These are phyloP conservation scores for Alternaria brassicae DNA, from an alignment of 2,329 filamentous ascomycete genomes.

Conservation along the genomic window DNA sequence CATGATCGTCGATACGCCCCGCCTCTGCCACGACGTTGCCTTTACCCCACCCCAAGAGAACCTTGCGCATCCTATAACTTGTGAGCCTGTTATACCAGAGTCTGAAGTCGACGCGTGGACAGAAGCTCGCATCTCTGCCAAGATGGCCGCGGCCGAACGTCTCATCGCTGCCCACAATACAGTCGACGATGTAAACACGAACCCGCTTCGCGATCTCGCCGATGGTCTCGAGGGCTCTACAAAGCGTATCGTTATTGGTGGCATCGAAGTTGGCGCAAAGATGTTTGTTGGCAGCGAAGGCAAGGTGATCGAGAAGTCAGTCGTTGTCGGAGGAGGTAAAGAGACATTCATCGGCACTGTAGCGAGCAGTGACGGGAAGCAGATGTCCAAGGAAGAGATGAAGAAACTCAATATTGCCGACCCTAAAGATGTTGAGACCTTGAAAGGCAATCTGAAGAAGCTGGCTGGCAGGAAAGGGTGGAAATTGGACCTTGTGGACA, in stretches of 20 bases:
- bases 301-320: conserved; percentile 62
- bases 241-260: conserved; percentile 60
- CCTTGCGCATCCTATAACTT: conserved; percentile 77
- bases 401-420: conserved; percentile 69
- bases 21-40: conserved; percentile 84
- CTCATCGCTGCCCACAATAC: conserved; percentile 30
- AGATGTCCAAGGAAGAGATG: conserved; percentile 71
- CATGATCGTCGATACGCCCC: conserved; percentile 90
- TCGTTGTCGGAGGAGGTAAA: conserved; percentile 59
- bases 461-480: conserved; percentile 75
- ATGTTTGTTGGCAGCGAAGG: conserved; percentile 63
- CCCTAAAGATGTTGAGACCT: conserved; percentile 70
- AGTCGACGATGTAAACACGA: conserved; percentile 32
- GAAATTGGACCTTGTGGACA: conserved; percentile 81
- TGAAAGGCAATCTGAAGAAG: conserved; percentile 72
- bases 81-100: conserved; percentile 71
- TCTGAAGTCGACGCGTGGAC: conserved; percentile 60
- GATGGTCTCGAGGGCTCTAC: conserved; percentile 38
- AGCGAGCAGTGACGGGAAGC: conserved; percentile 67
- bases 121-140: conserved; percentile 41
- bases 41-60: conserved; percentile 83
- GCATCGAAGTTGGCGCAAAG: conserved; percentile 65
- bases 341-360: conserved; percentile 61
- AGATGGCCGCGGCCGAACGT: conserved; percentile 34
- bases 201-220: conserved; percentile 46